Base-by-base conservation (phyloP, 1,284 basidiomycete genomes). In the Ceratobasidium sp. region DNA sequence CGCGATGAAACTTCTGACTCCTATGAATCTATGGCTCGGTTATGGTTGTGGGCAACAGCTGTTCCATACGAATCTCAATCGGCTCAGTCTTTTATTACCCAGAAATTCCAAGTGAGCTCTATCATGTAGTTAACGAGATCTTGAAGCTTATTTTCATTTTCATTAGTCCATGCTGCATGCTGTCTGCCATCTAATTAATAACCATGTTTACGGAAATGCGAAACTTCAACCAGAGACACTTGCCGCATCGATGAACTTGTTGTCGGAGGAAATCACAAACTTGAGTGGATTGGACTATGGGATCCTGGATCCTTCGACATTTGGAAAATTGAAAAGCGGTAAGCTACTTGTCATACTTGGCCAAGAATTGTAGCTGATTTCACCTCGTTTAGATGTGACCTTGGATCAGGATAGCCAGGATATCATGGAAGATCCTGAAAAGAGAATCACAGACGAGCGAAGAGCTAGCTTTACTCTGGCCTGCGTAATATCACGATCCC, bases 91-190 rank as follows among this genome's bases (percentile, higher is more conserved):
- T 49, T 23, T 6, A 23, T 18, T 49, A 18, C 6, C 23, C 47
- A 38, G 21, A 18, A 32, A 23, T 62, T 62, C 14, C 43, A 8
- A 47, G 59, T 62, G 9, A 62, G 59, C 5, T 18, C 16, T 14
- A 14, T 26, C 50, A 8, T 52, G 11, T 26, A 26, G 13, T 26
- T 52, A 49, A 52, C 21, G 28, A 26, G 11, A 26, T 16, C 30
- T 43, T 16, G 6, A 16, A 30, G 55, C 14, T 18, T 6, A 38
- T 35, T 16, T 32, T 28, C 35, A n/a, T 28, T 18, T n/a, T 21
- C 21, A 43, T 23, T 41, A 62, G 59, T 47, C 62, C 11, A 50
- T 14, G 1, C 26, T 64, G n/a, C 47, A 64, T 16, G 62, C 30
- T 13, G 11, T 64, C 13, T 49, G 47, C 38, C 30, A 35, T 18